Conservation (phyloP, 768 basidiomycete genomes). For the Tephrocybe sp. region DNA sequence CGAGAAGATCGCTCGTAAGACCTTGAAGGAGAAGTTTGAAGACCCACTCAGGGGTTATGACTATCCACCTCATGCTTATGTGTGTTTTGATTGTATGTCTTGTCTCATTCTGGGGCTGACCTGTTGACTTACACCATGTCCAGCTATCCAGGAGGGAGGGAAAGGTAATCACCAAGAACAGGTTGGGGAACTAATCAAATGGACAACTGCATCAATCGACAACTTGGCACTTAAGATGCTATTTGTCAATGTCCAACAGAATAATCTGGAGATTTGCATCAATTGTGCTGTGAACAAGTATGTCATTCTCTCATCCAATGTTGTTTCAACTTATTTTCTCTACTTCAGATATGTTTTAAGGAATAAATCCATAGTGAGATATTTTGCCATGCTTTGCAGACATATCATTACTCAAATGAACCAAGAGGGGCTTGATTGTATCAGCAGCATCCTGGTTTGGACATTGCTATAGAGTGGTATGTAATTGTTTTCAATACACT, state of each 20-base stretch:
- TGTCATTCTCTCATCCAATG: neutral
- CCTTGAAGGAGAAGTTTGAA: conserved; percentile 16
- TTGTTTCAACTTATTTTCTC: neutral
- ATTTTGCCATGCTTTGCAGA: neutral
- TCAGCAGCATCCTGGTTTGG: neutral
- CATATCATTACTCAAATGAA: neutral
- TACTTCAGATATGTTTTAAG: neutral
- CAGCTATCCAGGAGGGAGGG: too few species aligned
- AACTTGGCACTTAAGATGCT: too few species aligned
- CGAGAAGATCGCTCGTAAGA: conserved; percentile 6
- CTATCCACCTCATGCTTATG: conserved; percentile 3
- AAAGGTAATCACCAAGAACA: too few species aligned
- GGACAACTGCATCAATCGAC: too few species aligned
- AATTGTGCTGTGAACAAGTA: neutral
- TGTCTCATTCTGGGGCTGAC: too few species aligned
- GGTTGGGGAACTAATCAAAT: too few species aligned
- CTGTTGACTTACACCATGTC: too few species aligned
- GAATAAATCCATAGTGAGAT: neutral
- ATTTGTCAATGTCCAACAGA: conserved; percentile 20
- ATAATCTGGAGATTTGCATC: conserved; percentile 20
- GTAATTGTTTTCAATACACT: neutral
- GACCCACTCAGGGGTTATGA: conserved; percentile 10
- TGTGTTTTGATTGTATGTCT: too few species aligned
- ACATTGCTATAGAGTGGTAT: neutral
- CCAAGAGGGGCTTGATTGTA: neutral